These are phyloP conservation scores for Smittium culicis DNA, from an alignment of 371 early-diverging fungal genomes.

Conservation along the genomic window DNA sequence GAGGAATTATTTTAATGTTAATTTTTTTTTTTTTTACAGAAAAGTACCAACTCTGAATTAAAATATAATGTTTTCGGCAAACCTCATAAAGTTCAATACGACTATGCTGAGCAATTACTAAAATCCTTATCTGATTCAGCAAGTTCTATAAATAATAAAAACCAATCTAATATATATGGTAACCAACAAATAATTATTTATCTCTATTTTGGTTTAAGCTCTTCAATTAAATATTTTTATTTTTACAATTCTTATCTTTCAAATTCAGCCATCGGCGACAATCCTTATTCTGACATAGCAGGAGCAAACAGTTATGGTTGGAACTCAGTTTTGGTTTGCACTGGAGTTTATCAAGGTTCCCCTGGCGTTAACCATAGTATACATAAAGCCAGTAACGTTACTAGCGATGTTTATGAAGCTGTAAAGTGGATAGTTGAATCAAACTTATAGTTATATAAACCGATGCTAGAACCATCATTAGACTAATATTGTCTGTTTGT, in stretches of 20 bases:
- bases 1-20: conserved; percentile 17
- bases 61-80: conserved; percentile 58
- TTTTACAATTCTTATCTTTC: no score
- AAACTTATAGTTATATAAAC: no score
- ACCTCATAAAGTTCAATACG: conserved; percentile 57
- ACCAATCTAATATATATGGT: no score
- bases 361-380: conserved; percentile 33
- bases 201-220: no score
- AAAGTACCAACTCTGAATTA: conserved; percentile 27
- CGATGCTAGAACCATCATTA: no score
- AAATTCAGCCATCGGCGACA: conserved; percentile 63
- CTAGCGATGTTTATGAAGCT: conserved; percentile 56
- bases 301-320: conserved; percentile 75
- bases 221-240: no score
- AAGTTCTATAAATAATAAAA: no score
- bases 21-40: conserved; percentile 21
- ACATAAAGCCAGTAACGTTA: conserved; percentile 38
- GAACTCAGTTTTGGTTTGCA: conserved; percentile 62
- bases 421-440: conserved; percentile 36
- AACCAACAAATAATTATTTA: no score
- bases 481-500: no score
- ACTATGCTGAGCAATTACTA: conserved; percentile 46
- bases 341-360: conserved; percentile 56
- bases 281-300: conserved; percentile 55
- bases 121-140: conserved; percentile 14